Evolutionary conservation across 805 yeast species (phyloP), one percentile per base, ranked within the genome.

Genomic region (Zygosaccharomyces rouxii): DNA sequence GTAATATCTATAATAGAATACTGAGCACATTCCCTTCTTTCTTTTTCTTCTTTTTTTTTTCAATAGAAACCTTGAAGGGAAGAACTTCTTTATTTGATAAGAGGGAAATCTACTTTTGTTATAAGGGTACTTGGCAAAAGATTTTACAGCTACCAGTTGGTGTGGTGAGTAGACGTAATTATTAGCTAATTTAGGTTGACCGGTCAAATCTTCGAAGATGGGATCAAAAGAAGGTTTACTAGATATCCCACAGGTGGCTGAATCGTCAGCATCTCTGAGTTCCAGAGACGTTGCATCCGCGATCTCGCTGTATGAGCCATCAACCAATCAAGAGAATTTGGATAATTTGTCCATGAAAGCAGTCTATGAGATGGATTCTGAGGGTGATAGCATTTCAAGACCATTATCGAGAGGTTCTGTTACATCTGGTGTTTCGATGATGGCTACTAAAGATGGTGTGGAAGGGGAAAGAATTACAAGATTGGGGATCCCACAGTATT

Each of bases 401-500:
- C 84, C 85, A 0, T 59, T 78, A 18, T 81, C 87, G 0, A 72
- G 87, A 42, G 75, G 77, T 40, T 79, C 85, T 21, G 76, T 77
- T 16, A 79, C 86, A 0, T 81, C 87, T 1, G 83, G 86, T 29
- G 61, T 83, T n/a, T 82, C 88, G 0, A 81, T 83, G 35, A 81
- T 84, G 4, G 89, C 89, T 19, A 81, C 86, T 14, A 83, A 84
- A 55, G 89, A 84, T 62, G 89, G 89, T 0, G 64, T 83, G 3
- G 87, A 83, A 59, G 89, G 89, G 4, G 76, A 77, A 51, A 67
- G 77, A 42, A 69, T 79, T 38, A 79, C 74, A 55, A 67, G 82
- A 40, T 46, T 54, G 9, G 75, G 72, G 2, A 69, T 70, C 19
- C 73, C 75, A 4, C 69, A 66, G 5, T 71, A 71, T 48, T 69